A percentile compares a stretch with the other conserved stretches of the same genome.
These are phyloP conservation scores for Colletotrichum incanum DNA, from an alignment of 2,329 filamentous ascomycete genomes.

Conservation along the genomic window DNA sequence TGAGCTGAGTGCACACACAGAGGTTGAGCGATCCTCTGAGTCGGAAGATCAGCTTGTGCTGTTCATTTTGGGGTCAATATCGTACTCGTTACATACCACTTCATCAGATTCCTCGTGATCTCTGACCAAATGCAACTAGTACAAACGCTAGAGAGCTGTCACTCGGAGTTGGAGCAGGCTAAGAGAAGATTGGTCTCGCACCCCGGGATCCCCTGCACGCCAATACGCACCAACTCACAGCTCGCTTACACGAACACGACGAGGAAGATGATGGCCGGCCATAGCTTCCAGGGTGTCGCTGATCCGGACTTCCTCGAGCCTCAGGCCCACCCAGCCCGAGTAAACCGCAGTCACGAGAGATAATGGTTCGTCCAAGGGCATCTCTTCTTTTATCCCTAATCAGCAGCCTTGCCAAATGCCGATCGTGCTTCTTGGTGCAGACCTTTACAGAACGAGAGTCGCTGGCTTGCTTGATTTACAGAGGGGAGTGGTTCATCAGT, in stretches of 20 bases:
- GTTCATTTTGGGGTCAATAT: neutral
- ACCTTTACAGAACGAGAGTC: constrained; percentile 11
- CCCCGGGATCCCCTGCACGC: constrained; percentile 9
- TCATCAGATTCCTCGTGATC: neutral
- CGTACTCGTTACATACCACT: neutral
- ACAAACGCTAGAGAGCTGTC: neutral
- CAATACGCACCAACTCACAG: neutral
- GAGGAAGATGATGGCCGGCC: constrained; percentile 6
- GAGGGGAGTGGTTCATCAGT: neutral
- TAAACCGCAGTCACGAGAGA: constrained; percentile 8
- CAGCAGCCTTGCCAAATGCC: neutral
- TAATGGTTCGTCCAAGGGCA: constrained; percentile 10
- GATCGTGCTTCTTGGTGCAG: constrained; percentile 13
- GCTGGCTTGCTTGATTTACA: constrained; percentile 1
- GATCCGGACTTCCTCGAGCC: neutral
- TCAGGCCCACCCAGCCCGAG: neutral
- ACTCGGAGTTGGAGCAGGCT: constrained; percentile 5
- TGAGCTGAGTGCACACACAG: neutral
- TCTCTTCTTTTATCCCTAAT: neutral
- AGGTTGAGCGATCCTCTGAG: neutral
- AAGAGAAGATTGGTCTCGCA: neutral
- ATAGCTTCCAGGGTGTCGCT: neutral
- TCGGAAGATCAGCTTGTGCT: neutral
- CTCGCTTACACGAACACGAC: neutral
- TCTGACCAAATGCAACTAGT: neutral